Evolutionary conservation across 2,329 filamentous ascomycete genomes (phyloP).

Genomic region (Botrytis cinerea): DNA sequence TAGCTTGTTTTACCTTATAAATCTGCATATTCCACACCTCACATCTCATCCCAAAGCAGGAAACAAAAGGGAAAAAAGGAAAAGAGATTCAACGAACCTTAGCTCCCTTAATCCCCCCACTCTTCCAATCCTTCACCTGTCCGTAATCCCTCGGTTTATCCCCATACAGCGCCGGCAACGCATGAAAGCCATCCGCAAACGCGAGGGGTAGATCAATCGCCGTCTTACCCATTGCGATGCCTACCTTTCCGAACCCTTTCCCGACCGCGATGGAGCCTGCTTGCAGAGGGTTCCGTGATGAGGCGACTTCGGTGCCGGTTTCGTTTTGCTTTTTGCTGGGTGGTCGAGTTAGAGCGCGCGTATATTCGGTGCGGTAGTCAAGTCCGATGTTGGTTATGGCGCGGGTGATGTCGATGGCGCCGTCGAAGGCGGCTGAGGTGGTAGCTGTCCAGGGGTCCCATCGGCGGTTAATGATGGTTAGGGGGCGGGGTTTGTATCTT

Average conservation of each 20-base stretch:
- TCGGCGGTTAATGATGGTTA: background rate
- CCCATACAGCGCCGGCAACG: background rate
- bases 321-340: background rate
- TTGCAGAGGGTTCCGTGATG: background rate
- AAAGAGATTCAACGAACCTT: background rate
- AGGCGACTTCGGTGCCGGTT: background rate
- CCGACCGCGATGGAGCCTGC: conserved; percentile 15
- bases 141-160: conserved; percentile 3
- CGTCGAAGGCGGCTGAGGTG: background rate
- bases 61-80: too few relatives aligned
- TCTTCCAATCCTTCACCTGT: conserved; percentile 5
- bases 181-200: conserved; percentile 6
- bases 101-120: background rate
- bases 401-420: background rate
- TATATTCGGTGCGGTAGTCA: conserved; percentile 1
- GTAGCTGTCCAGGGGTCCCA: conserved; percentile 8
- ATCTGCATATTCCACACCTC: background rate
- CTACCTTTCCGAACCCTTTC: conserved; percentile 20
- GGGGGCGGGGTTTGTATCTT: conserved; percentile 6
- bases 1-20: background rate
- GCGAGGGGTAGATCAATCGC: conserved; percentile 8
- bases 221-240: conserved; percentile 1
- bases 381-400: background rate
- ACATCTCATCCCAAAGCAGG: too few relatives aligned
- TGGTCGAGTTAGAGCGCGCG: background rate